Evolutionary conservation across 2,329 filamentous ascomycete species (phyloP), one percentile per base, ranked within the genome.

Genomic region (Pseudocercospora crystallina): DNA sequence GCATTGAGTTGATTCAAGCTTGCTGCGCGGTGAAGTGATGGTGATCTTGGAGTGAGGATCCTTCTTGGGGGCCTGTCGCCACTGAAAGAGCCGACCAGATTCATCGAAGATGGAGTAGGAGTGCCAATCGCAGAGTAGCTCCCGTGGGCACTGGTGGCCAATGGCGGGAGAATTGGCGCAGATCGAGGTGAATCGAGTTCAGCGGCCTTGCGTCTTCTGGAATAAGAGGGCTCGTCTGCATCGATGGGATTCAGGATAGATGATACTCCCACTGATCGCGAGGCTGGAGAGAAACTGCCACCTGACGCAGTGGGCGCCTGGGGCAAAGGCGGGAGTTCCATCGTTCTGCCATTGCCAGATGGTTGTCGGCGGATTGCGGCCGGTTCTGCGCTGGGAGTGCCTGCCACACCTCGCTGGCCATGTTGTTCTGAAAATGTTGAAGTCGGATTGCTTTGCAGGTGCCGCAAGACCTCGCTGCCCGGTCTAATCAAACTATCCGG

Each of bases 41-140:
- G 81, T 8, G 83, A 84, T 56, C 77, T 75, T 1, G 83, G 80
- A 9, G 79, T 83, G 53, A 83, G 63, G n/a, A 81, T 76, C 31
- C 77, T 76, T 56, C 81, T 56, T 12, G 57, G 55, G 31, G 50
- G 41, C 43, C 50, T 42, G 5, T 54, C 56, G 8, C 49, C 47
- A 10, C 17, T 42, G 26, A 52, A 32, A 10, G 39, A 45, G 29
- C 43, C 35, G 14, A 41, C 14, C n/a, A 51, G 31, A 34, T 48
- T 42, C 56, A 52, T 58, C 9, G 44, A 50, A 17, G 51, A 31
- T 15, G 49, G 35, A 58, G 65, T 49, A 62, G 69, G 13, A 48
- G 61, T 48, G 62, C 47, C 48, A 14, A 49, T 51, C 14, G 49
- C 43, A 17, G 54, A 46, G 13, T 40, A 45, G 30, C 35, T 31